Evolutionary conservation across 2,329 filamentous ascomycete genomes (phyloP), one percentile per base, ranked within the genome.

Genomic region (Pseudogymnoascus sp.): DNA sequence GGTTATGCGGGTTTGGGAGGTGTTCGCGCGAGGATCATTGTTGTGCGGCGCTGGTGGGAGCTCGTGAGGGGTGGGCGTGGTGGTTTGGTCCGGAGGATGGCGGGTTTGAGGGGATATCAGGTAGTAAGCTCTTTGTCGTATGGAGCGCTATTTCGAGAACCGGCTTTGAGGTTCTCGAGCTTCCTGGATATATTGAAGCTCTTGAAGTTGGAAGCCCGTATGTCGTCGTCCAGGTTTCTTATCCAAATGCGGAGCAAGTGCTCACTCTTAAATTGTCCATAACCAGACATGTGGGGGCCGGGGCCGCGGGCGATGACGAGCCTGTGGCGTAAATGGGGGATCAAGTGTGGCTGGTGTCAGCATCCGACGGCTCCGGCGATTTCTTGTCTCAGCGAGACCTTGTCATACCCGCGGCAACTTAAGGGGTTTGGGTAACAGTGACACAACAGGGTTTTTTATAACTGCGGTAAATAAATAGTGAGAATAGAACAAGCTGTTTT

Each of bases 301-400:
- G 64, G 61, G 61, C 56, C 3, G 65, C 67, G 26, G 63, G 63
- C 1, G 65, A 70, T 6, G 63, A 68, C 13, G 68, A 69, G 11
- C 63, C 63, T 42, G 65, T 64, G 33, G 13, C 42, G 10, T 65
- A 64, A 42, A 61, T 60, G 42, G 29, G 21, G 9, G 50, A 63
- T 19, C 38, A 42, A 42, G 38, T 42, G 38, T 42, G 38, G 38
- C 38, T 19, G 38, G 38, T 42, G 38, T 42, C 38, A 19, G 19
- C 38, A 42, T 7, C 37, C 38, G 3, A 38, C 15, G 17, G 9
- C 17, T 19, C 9, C 9, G 9, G 38, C 38, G 38, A 42, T 42
- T 42, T 42, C n/a, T 40, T 19, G n/a, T 40, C 37, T 3, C 37
- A 38, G 7, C 37, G 35, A 11, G 37, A 38, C n/a, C n/a, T n/a